Evolutionary conservation across 192 early-diverging fungal genomes (phyloP), one percentile per base, ranked within the genome.

Genomic region (Backusella parvicylindrica): DNA sequence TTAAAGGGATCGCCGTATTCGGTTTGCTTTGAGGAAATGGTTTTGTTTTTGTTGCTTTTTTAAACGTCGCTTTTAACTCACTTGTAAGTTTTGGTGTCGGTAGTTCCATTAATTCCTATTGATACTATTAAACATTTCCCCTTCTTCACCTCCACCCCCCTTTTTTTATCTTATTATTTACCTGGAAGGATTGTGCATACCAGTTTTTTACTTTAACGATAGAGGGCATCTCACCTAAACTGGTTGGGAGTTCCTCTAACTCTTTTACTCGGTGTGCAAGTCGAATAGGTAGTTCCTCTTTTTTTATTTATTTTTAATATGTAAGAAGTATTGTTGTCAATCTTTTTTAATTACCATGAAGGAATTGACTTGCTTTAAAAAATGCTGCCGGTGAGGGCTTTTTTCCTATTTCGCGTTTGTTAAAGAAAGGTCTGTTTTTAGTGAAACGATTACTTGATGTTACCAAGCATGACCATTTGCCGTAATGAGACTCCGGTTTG

Each of bases 381-480:
- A 94, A 80, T 7, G 90, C 91, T 21, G 89, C 91, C 49, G 89
- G 91, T 5, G 90, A 90, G 32, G 92, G 92, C 64, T 88, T 90
- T 79, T 91, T 89, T 64, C 89, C 89, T 90, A 64, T 64, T 26
- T 37, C 35, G 65, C 32, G 30, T 66, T 53, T 53, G 6, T 53
- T 53, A 67, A 33, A 38, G 21, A 67, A 67, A n/a, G 35, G 18
- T 12, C 13, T 6, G 13, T 21, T 30, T 43, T 21, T 49, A 41
- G 11, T 49, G 31, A 28, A 16, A n/a, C 43, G 43, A 26, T n/a
- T 47, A n/a, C 30, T 70, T 18, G 35, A 18, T 38, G n/a, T 64
- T 85, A 88, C 96, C 95, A 90, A 97, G 97, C 88, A 96, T 92
- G 72, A 97, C 95, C 93, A 98, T 96, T 82, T 98, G 94, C 66